These are phyloP conservation scores for Metarhizium brunneum DNA, from an alignment of 2,329 filamentous ascomycete species.

Conservation along the genomic window DNA sequence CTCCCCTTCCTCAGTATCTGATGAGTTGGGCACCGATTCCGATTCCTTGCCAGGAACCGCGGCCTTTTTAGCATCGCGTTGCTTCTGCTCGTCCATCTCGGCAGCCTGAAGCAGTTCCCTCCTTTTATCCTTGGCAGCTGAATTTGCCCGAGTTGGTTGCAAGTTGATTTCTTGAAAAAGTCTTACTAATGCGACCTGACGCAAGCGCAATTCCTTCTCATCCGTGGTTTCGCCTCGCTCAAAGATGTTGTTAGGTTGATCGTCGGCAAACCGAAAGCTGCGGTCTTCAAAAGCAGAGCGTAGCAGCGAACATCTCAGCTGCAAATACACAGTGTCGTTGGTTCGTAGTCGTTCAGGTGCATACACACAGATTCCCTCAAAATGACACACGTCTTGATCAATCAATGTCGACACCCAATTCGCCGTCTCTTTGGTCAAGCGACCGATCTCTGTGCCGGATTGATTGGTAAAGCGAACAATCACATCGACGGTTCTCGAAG, in stretches of 20 bases:
- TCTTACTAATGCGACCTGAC: conserved; percentile 81
- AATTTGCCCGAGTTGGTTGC: conserved; percentile 64
- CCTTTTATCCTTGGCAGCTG: conserved; percentile 70
- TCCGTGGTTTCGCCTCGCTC: conserved; percentile 79
- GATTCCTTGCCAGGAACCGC: conserved; percentile 19
- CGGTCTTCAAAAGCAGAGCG: conserved; percentile 61
- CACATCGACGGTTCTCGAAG: conserved; percentile 66
- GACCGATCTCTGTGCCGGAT: conserved; percentile 72
- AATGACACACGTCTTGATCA: conserved; percentile 80
- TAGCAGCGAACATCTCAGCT: conserved; percentile 70
- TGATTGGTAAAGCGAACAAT: conserved; percentile 84
- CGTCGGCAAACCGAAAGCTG: conserved; percentile 52
- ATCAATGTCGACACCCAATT: conserved; percentile 88
- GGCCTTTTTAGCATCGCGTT: conserved; percentile 39
- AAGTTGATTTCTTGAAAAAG: conserved; percentile 85
- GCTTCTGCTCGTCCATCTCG: conserved; percentile 73
- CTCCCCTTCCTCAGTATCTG: conserved; percentile 72
- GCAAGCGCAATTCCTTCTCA: conserved; percentile 72
- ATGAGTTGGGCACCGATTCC: conserved; percentile 45
- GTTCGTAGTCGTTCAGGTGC: conserved; percentile 76
- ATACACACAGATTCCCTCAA: conserved; percentile 83
- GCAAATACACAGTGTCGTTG: conserved; percentile 90
- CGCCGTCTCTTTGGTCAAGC: conserved; percentile 77
- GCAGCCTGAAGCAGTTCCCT: conserved; percentile 79
- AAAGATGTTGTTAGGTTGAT: conserved; percentile 65